Percentiles rank a stretch among this genome's conserved stretches.
Conservation (phyloP, 176 grass and related monocot species). For the Bromus sterilis region DNA sequence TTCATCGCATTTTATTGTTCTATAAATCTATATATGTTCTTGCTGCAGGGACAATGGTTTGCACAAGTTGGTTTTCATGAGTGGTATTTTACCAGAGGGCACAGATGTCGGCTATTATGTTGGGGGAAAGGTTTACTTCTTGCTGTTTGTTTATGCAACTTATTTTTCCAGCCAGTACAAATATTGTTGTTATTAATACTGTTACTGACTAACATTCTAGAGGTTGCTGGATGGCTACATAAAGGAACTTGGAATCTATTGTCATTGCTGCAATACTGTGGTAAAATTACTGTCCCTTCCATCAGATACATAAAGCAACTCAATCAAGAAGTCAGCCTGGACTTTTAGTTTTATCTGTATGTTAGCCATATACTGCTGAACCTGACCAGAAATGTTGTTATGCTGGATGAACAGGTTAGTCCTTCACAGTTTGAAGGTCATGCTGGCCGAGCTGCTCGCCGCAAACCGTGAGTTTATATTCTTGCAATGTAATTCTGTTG, state of each 20-base stretch:
- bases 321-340: background rate
- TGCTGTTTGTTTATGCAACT: background rate
- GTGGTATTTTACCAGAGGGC: conserved; percentile 55
- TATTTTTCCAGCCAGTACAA: background rate
- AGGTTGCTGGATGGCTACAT: conserved; percentile 92
- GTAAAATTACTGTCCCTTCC: conserved; percentile 32
- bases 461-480: conserved; percentile 76
- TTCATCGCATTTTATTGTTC: conserved; percentile 8
- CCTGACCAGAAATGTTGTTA: conserved; percentile 12
- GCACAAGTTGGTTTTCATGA: conserved; percentile 83
- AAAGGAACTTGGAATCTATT: conserved; percentile 88
- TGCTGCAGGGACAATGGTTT: conserved; percentile 54
- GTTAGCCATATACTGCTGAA: background rate
- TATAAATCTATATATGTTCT: background rate
- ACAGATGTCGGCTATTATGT: conserved; percentile 78
- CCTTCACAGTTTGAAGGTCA: conserved; percentile 98
- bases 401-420: conserved; percentile 65
- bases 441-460: conserved; percentile 80
- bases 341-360: background rate
- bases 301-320: conserved; percentile 10
- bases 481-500: background rate
- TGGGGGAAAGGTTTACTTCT: conserved; percentile 61
- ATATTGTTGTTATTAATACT: conserved; percentile 23
- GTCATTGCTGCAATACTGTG: conserved; percentile 80
- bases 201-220: conserved; percentile 33